These are phyloP conservation scores for Podospora pseudopauciseta DNA, from an alignment of 495 filamentous ascomycete genomes.

Conservation along the genomic window DNA sequence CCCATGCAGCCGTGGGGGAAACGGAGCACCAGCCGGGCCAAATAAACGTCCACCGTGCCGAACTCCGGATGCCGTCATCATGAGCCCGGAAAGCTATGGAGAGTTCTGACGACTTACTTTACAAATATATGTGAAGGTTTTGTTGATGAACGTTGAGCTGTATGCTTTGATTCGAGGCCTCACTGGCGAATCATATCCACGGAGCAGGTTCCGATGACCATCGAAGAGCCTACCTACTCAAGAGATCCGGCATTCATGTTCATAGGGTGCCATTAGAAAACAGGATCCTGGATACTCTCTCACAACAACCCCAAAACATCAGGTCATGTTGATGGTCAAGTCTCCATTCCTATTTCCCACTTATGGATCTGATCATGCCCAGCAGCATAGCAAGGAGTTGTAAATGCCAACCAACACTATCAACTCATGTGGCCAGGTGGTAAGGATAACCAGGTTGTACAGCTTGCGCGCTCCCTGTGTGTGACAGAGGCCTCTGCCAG, in stretches of 20 bases:
- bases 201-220: not conserved
- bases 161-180: not conserved
- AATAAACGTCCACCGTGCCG: conserved; percentile 1
- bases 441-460: not conserved
- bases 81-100: not conserved
- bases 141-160: no score
- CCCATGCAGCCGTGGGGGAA: not conserved
- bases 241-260: not conserved
- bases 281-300: not conserved
- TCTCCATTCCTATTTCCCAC: not conserved
- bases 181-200: not conserved
- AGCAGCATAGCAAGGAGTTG: not conserved
- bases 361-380: not conserved
- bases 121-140: no score
- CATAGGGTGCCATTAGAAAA: not conserved
- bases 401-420: not conserved
- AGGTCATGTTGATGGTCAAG: not conserved
- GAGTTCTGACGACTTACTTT: no score
- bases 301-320: not conserved
- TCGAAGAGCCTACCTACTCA: not conserved
- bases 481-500: not conserved
- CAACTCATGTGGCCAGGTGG: not conserved
- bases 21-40: not conserved
- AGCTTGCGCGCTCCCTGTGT: not conserved
- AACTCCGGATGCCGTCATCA: not conserved